Evolutionary conservation across 2,329 filamentous ascomycete species (phyloP).

Genomic region (Epichloe typhina): DNA sequence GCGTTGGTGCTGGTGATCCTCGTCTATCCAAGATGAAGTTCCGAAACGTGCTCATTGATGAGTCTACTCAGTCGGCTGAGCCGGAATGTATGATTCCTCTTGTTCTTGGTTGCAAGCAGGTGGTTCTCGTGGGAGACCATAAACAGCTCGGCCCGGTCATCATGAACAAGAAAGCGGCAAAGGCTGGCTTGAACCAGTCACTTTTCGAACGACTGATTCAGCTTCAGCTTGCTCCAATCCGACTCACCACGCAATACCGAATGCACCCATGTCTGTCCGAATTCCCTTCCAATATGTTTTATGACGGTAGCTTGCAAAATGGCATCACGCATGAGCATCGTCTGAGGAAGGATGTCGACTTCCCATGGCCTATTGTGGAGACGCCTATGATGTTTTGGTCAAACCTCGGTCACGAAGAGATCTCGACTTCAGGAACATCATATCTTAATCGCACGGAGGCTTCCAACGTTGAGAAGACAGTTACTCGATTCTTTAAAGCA

Average conservation of each 20-base stretch:
- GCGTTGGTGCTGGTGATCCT: slow-evolving; percentile 91
- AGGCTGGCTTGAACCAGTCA: slow-evolving; percentile 95
- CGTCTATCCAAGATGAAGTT: slow-evolving; percentile 96
- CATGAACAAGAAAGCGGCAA: slow-evolving; percentile 99
- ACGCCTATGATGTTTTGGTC: slow-evolving; percentile 99
- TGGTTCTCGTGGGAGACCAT: slow-evolving; percentile 96
- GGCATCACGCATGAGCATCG: slow-evolving; percentile 84
- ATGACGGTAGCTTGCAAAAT: slow-evolving; percentile 93
- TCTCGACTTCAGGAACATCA: slow-evolving; percentile 92
- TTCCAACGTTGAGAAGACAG: slow-evolving; percentile 95
- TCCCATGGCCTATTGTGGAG: slow-evolving; percentile 90
- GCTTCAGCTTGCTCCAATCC: slow-evolving; percentile 79
- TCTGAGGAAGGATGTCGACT: slow-evolving; percentile 85
- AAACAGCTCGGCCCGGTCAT: slow-evolving; percentile 97
- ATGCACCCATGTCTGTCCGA: slow-evolving; percentile 97
- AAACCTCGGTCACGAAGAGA: slow-evolving; percentile 93
- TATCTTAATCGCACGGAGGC: slow-evolving; percentile 97
- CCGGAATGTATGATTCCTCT: slow-evolving; percentile 98
- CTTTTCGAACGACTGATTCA: slow-evolving; percentile 93
- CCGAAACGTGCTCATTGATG: slow-evolving; percentile 92
- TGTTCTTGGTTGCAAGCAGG: slow-evolving; percentile 94
- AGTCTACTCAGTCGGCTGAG: slow-evolving; percentile 95
- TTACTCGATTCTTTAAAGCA: slow-evolving; percentile 97
- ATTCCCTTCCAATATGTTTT: slow-evolving; percentile 99
- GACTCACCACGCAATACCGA: slow-evolving; percentile 92